Base-by-base conservation (phyloP, 768 basidiomycete genomes). In the Naganishia kalamii region DNA sequence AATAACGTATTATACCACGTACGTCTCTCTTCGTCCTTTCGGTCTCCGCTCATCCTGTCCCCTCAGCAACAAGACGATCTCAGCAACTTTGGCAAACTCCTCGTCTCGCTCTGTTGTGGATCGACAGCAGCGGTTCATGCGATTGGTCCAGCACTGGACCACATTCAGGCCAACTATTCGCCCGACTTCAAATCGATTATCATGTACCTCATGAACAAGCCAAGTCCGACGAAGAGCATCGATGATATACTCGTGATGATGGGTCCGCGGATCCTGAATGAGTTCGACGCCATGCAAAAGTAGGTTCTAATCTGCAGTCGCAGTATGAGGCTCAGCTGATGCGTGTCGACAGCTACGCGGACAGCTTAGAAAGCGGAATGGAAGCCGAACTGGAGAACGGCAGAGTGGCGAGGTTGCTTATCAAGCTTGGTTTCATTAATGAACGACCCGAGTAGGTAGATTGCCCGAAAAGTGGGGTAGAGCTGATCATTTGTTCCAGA, bases 371-470 rank as follows among this genome's bases (percentile, higher is more conserved):
- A 75, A 81, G 83, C 17, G 89, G 97, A 70, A 81, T 98, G 37
- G 82, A 87, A 79, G 84, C 87, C 43, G 94, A 98, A 75, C 82
- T 98, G 23, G 96, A 98, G 81, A 98, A 99, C 72, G 92, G 88
- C 0, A 83, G 96, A 29, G 81, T 98, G 11, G 88, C 97, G 32
- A 83, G 96, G 51, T 78, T 98, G 54, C 80, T 98, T 66, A 87
- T 87, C 77, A 99, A 98, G 80, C 87, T 99, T 71, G 92, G 92
- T 0, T 98, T 99, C 78, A 97, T 99, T 80, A 98, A 98, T 76
- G 96, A 99, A 75, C 84, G 96, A n/a, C 94, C 96, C 2, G 96
- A 98, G 92, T 97, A 74, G 62, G 89, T 83, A 6, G 12, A 35
- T 19, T 30, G 6, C 21, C 21, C 15, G 11, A 41, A 2, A 37